Evolutionary conservation across 306 rosid genomes (phyloP), one percentile per base, ranked within the genome.

Genomic region (Ziziphus jujuba): DNA sequence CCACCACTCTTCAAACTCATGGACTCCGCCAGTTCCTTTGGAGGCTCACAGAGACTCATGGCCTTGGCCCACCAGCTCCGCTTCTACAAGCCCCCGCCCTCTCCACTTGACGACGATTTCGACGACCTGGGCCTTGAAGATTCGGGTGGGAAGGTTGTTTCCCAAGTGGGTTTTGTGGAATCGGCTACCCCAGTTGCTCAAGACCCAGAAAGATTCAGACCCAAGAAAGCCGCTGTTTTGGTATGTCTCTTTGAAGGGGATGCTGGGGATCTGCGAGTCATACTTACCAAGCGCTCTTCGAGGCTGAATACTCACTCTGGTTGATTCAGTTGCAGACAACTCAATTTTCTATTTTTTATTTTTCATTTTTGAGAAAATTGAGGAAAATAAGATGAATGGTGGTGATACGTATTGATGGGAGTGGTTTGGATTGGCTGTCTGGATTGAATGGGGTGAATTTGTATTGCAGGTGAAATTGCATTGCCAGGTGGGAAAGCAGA

Each of bases 401-500:
- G 51, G 8, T 45, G 16, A 28, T 20, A 5, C 23, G 33, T 20
- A 20, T 14, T n/a, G 6, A 48, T 25, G 16, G 24, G 35, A 24
- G 21, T 36, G 34, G 34, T 33, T 43, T n/a, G 12, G 11, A 34
- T 59, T 36, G 54, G 33, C 11, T 49, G 49, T 55, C 35, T 12
- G 15, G 13, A 50, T 9, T 57, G 4, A 59, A 8, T 49, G 36
- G 36, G 35, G 50, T 35, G 47, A 3, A 35, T 56, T 22, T 21
- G 38, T 53, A 28, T 38, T 79, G 72, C 87, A 93, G 98, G 97
- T 71, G 98, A 93, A 75, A 84, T 93, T 70, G 75, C 98, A 15
- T 84, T 93, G 86, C 98, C 98, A 0, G 98, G 98, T 69, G 98
- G 98, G 74, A 93, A 93, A 72, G 84, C 80, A 15, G 97, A 93